Percentiles rank a stretch among this genome's conserved stretches.
Evolutionary conservation across 768 basidiomycete genomes (phyloP).

Genomic region (Cystofilobasidium macerans): DNA sequence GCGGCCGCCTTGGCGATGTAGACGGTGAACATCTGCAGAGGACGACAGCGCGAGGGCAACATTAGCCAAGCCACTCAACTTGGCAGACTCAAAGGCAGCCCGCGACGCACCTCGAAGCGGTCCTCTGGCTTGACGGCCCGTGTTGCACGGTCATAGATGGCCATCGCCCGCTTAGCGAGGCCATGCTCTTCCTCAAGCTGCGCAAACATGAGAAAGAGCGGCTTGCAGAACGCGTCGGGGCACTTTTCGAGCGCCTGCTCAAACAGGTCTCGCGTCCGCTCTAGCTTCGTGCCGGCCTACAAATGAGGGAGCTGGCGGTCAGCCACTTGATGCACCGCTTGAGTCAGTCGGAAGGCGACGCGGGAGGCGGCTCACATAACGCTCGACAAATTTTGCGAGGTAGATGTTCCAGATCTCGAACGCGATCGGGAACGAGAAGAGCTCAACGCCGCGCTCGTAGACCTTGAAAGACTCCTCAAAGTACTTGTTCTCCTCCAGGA

Average conservation of each 20-base stretch:
- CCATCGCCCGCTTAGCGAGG: slow-evolving; percentile 89
- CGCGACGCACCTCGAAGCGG: slow-evolving; percentile 70
- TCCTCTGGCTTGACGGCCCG: slow-evolving; percentile 75
- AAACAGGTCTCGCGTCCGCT: slow-evolving; percentile 91
- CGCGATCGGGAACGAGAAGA: slow-evolving; percentile 94
- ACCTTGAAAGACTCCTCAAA: slow-evolving; percentile 99
- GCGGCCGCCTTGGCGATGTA: slow-evolving; percentile 95
- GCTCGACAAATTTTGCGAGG: slow-evolving; percentile 87
- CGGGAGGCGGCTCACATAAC: slow-evolving; percentile 57
- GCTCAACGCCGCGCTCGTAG: slow-evolving; percentile 90
- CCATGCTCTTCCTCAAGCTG: slow-evolving; percentile 89
- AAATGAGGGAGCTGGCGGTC: neutral
- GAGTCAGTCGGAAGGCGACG: neutral
- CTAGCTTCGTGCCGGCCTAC: slow-evolving; percentile 83
- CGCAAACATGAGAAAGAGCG: slow-evolving; percentile 92
- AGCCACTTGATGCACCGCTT: too few species aligned
- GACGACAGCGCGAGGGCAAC: too few species aligned
- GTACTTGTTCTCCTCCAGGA: slow-evolving; percentile 94
- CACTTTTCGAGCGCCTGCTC: slow-evolving; percentile 97
- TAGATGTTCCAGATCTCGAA: slow-evolving; percentile 99
- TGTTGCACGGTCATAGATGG: slow-evolving; percentile 86
- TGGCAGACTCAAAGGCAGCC: too few species aligned
- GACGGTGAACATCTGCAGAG: slow-evolving; percentile 88
- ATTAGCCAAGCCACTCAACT: too few species aligned
- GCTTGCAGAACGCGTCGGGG: slow-evolving; percentile 85